Conservation (phyloP, 1,139 yeast species). For the Tardiomyces blankii region DNA sequence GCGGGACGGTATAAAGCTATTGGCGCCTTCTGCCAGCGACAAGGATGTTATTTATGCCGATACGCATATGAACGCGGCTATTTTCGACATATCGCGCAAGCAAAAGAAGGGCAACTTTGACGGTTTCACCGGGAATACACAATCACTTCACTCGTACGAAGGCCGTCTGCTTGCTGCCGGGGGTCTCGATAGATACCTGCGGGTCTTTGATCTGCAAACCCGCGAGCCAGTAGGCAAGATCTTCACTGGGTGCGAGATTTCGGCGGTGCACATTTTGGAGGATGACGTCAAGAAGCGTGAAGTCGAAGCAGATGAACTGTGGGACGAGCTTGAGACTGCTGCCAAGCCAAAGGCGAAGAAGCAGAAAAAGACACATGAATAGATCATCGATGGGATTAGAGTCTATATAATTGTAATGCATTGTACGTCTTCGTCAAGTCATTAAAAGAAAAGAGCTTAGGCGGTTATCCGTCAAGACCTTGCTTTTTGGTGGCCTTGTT, state of each 20-base stretch:
- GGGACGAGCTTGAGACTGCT: conserved; percentile 20
- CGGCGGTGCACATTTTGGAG: conserved; percentile 39
- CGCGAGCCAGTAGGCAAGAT: conserved; percentile 60
- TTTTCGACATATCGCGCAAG: conserved; percentile 6
- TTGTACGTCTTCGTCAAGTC: no score
- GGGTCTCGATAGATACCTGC: conserved; percentile 75
- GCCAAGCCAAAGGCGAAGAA: conserved; percentile 12
- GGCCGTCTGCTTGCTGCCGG: conserved; percentile 39
- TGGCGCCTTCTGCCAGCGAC: conserved; percentile 7
- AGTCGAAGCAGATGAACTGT: conserved; percentile 21
- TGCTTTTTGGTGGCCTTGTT: not conserved
- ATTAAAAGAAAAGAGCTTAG: no score
- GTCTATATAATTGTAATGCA: no score
- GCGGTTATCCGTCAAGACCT: not conserved
- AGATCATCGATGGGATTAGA: not conserved
- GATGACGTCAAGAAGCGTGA: conserved; percentile 13
- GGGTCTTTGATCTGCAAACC: conserved; percentile 54
- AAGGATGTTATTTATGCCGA: conserved; percentile 15
- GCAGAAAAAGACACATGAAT: conserved; percentile 21
- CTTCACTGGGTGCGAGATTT: conserved; percentile 65
- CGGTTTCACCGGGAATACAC: conserved; percentile 19
- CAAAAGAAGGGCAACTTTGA: conserved; percentile 12
- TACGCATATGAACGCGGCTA: conserved; percentile 10
- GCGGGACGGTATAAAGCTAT: conserved; percentile 13
- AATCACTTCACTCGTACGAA: conserved; percentile 9